Percentiles rank a stretch among this genome's conserved stretches.
Conservation (phyloP, 78 protist genomes). For the Mantamonas sphyraenae region DNA sequence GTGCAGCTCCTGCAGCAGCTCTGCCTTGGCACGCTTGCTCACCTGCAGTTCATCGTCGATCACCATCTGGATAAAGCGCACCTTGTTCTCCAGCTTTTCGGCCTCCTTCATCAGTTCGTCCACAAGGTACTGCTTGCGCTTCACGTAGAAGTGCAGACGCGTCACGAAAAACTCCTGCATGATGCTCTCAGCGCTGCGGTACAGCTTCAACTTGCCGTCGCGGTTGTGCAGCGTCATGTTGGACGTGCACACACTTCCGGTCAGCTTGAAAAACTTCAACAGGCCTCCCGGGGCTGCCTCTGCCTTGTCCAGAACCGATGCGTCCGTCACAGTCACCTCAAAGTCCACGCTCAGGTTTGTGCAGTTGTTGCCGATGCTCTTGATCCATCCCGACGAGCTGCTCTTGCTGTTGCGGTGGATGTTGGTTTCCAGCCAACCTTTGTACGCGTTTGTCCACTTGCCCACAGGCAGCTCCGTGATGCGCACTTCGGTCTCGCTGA, state of each 20-base stretch:
- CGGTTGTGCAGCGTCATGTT: slow-evolving; percentile 80
- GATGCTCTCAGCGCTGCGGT: slow-evolving; percentile 49
- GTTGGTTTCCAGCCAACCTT: slow-evolving; percentile 34
- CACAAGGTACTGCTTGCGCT: slow-evolving; percentile 51
- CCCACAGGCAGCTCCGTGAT: slow-evolving; percentile 64
- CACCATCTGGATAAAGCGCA: slow-evolving; percentile 69
- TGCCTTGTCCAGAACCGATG: slow-evolving; percentile 16
- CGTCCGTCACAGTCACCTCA: slow-evolving; percentile 15
- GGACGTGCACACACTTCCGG: slow-evolving; percentile 23
- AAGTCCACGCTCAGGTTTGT: slow-evolving; percentile 71
- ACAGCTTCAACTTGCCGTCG: slow-evolving; percentile 64
- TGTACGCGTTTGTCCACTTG: slow-evolving; percentile 73
- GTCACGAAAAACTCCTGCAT: slow-evolving; percentile 67
- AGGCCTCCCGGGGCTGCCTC: slow-evolving; percentile 23
- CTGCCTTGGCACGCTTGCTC: slow-evolving; percentile 39
- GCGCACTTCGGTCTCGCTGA: slow-evolving; percentile 7
- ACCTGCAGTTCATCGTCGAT: slow-evolving; percentile 47
- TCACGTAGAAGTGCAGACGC: slow-evolving; percentile 63
- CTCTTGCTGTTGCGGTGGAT: slow-evolving; percentile 3
- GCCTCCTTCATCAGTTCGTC: slow-evolving; percentile 4
- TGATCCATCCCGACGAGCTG: slow-evolving; percentile 21
- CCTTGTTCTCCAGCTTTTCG: slow-evolving; percentile 57
- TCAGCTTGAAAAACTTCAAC: slow-evolving; percentile 60
- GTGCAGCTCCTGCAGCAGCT: slow-evolving; percentile 46
- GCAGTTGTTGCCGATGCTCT: slow-evolving; percentile 71